phyloP scores from a whole-genome alignment of 345 rosid genomes.

The Euclidium syriacum region DNA sequence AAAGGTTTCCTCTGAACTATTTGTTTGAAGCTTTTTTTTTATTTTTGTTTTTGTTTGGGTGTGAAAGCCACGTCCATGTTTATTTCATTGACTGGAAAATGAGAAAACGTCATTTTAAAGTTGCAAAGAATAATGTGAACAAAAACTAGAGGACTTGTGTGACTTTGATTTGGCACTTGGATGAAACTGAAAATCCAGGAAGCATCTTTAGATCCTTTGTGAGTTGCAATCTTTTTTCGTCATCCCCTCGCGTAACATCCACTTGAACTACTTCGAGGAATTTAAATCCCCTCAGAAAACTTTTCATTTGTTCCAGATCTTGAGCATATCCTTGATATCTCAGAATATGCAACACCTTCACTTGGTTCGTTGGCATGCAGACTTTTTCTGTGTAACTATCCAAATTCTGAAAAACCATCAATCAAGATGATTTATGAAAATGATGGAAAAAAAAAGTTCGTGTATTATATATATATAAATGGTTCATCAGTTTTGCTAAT shows the following conservation, averaged over 20 bases:
- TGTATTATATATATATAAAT: too few species aligned
- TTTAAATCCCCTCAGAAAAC: not conserved
- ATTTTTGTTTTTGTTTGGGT: too few species aligned
- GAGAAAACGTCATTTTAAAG: too few species aligned
- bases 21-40: too few species aligned
- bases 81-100: too few species aligned
- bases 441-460: too few species aligned
- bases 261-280: not conserved
- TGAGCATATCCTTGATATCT: not conserved
- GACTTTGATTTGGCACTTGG: not conserved
- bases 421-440: not conserved
- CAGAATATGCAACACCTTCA: conserved; percentile 3
- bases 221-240: not conserved
- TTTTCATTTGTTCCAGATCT: not conserved
- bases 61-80: too few species aligned
- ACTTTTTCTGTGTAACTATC: not conserved
- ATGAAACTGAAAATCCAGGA: not conserved
- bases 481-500: too few species aligned
- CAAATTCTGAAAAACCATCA: not conserved
- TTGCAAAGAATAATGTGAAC: too few species aligned
- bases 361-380: not conserved
- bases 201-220: not conserved
- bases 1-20: conserved; percentile 24
- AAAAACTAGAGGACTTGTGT: too few species aligned
- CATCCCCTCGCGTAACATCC: not conserved